Evolutionary conservation across 495 filamentous ascomycete species (phyloP).

Genomic region (Barbatosphaeria neglecta): DNA sequence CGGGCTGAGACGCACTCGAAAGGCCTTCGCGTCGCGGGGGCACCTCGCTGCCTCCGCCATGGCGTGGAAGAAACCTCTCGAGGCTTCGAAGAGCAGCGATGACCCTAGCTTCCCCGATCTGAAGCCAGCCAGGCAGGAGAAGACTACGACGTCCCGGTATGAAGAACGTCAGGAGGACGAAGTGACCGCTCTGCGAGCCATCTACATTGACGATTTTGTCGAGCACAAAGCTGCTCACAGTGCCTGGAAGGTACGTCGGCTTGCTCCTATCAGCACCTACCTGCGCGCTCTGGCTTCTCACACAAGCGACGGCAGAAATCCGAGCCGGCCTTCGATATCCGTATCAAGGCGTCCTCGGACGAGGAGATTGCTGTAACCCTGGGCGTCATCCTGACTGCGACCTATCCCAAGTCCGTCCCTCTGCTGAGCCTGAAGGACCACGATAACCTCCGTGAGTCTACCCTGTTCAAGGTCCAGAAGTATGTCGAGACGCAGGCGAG

Average conservation of each 20-base stretch:
- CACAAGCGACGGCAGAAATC: too few relatives aligned
- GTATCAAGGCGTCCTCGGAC: conserved; percentile 58
- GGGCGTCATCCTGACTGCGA: conserved; percentile 67
- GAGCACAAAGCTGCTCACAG: conserved; percentile 57
- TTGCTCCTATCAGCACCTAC: too few relatives aligned
- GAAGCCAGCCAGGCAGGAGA: conserved; percentile 19
- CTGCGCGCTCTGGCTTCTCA: too few relatives aligned
- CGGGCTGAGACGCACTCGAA: background rate
- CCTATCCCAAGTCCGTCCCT: conserved; percentile 83
- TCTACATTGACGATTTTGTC: conserved; percentile 85
- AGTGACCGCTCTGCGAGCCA: conserved; percentile 73
- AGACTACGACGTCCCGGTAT: conserved; percentile 50
- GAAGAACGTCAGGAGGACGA: conserved; percentile 78
- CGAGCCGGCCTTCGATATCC: conserved; percentile 70
- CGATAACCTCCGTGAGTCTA: conserved; percentile 48
- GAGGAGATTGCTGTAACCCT: conserved; percentile 52
- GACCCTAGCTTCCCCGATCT: conserved; percentile 31
- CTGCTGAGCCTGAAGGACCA: conserved; percentile 58
- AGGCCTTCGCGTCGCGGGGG: too few relatives aligned
- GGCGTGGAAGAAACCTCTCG: conserved; percentile 31
- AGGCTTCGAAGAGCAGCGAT: conserved; percentile 11
- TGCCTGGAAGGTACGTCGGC: conserved; percentile 85
- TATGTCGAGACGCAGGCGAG: conserved; percentile 60
- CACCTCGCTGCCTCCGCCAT: conserved; percentile 16
- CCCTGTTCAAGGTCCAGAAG: conserved; percentile 54